Conservation (phyloP, 208 protist species). For the Borovskyia barvae region DNA sequence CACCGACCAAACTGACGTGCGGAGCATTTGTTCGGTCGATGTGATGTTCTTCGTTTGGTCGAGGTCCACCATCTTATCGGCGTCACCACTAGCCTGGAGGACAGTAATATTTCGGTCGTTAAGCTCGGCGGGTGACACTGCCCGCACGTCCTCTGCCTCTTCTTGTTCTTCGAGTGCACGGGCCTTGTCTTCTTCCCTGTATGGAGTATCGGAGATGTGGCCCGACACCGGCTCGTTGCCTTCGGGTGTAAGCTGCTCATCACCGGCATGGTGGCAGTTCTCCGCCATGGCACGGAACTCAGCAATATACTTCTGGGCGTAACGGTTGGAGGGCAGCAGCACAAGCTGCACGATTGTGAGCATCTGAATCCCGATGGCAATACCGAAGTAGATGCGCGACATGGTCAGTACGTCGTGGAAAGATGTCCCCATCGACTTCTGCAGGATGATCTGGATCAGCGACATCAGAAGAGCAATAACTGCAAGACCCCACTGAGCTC, state of each 20-base stretch:
- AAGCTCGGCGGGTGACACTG: slow-evolving; percentile 7
- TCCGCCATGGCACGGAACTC: slow-evolving; percentile 49
- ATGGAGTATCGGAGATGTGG: slow-evolving; percentile 7
- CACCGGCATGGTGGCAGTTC: background rate
- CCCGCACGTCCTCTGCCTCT: slow-evolving; percentile 32
- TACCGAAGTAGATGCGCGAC: slow-evolving; percentile 77
- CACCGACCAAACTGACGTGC: slow-evolving; percentile 32
- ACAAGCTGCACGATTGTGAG: slow-evolving; percentile 40
- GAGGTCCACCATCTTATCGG: slow-evolving; percentile 52
- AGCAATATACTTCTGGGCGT: slow-evolving; percentile 68
- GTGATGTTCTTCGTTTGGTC: slow-evolving; percentile 58
- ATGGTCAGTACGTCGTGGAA: slow-evolving; percentile 51
- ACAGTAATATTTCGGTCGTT: slow-evolving; percentile 25
- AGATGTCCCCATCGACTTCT: slow-evolving; percentile 53
- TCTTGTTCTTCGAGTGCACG: slow-evolving; percentile 13
- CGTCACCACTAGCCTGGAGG: slow-evolving; percentile 37
- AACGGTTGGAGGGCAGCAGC: slow-evolving; percentile 53
- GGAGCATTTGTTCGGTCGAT: slow-evolving; percentile 63
- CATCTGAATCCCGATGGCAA: slow-evolving; percentile 57
- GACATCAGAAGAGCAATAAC: slow-evolving; percentile 62
- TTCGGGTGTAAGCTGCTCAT: background rate
- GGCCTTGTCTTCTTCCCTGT: slow-evolving; percentile 26
- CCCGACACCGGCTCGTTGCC: slow-evolving; percentile 14
- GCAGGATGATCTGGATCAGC: slow-evolving; percentile 70
- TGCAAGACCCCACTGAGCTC: slow-evolving; percentile 63